Evolutionary conservation across 257 asterid genomes (phyloP), one percentile per base, ranked within the genome.

Genomic region (Rhazya stricta): DNA sequence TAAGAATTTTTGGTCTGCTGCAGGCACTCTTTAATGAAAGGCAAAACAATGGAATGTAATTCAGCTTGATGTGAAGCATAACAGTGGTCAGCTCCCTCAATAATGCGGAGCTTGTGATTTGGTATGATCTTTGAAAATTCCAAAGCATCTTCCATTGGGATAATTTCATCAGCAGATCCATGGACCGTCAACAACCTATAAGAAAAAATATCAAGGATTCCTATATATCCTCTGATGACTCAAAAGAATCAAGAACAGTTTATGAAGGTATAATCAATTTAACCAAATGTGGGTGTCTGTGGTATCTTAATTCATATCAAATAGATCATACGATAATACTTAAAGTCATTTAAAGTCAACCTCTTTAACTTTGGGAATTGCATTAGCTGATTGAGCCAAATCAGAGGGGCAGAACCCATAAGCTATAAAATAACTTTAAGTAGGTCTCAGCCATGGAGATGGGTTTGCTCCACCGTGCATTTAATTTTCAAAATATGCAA

Each of bases 141-240:
- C 18, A 69, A 9, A 1, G 92, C 96, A 79, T 89, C 97, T 67
- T 84, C 88, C 25, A 84, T 83, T 1, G 88, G 91, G 66, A 88
- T 83, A 23, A 85, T 36, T 69, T 81, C 86, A 69, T 91, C 97
- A 3, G 75, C 88, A 9, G 94, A 85, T 46, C 97, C 97, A 67
- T 91, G 97, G 50, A 89, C 89, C 0, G 94, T 88, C 76, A 88
- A 74, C 53, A 91, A 92, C 86, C 97, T 89, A 80, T 36, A 63
- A 21, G 80, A 34, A 69, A 23, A n/a, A 9, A 15, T 9, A 13
- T 29, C 30, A 30, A 51, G 32, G 29, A 36, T 50, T 48, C 41
- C 9, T 45, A 50, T 43, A 32, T 61, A 11, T 10, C 67, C 29
- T 60, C 37, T 11, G 41, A 61, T 61, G 41, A 0, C 23, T 25